These are phyloP conservation scores for Phytophthora ohioensis DNA, from an alignment of 352 stramenopile genomes.

Conservation along the genomic window DNA sequence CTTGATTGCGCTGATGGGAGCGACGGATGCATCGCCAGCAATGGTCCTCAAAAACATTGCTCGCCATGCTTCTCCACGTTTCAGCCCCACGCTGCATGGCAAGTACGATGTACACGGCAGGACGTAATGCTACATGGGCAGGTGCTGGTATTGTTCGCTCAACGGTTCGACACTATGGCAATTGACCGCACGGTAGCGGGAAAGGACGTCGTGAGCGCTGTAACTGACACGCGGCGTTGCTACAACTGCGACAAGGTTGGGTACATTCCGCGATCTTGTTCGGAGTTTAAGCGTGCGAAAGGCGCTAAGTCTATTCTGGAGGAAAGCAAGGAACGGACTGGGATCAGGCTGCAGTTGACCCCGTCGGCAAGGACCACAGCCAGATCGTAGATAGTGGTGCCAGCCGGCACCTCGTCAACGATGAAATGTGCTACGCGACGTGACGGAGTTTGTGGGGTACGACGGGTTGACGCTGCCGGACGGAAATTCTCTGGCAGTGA, in stretches of 20 bases:
- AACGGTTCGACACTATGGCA: neutral
- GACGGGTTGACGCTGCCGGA: neutral
- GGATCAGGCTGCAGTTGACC: no score
- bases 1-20: neutral
- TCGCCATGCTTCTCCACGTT: slow-evolving; percentile 1
- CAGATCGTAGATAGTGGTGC: slow-evolving; percentile 11
- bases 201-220: slow-evolving; percentile 9
- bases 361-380: neutral
- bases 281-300: neutral
- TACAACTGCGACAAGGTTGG: slow-evolving; percentile 3
- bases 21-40: neutral
- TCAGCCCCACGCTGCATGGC: slow-evolving; percentile 9
- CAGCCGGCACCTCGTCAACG: slow-evolving; percentile 14
- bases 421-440: slow-evolving; percentile 5
- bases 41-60: slow-evolving; percentile 5
- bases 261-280: neutral
- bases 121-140: slow-evolving; percentile 7
- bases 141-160: slow-evolving; percentile 1
- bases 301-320: no score
- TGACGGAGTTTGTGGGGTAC: neutral
- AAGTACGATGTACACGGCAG: slow-evolving; percentile 3
- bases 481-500: neutral
- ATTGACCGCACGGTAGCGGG: neutral
- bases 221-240: slow-evolving; percentile 4
- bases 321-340: no score